Evolutionary conservation across 352 stramenopile genomes (phyloP), one percentile per base, ranked within the genome.

Genomic region (Globisporangium nodosum): DNA sequence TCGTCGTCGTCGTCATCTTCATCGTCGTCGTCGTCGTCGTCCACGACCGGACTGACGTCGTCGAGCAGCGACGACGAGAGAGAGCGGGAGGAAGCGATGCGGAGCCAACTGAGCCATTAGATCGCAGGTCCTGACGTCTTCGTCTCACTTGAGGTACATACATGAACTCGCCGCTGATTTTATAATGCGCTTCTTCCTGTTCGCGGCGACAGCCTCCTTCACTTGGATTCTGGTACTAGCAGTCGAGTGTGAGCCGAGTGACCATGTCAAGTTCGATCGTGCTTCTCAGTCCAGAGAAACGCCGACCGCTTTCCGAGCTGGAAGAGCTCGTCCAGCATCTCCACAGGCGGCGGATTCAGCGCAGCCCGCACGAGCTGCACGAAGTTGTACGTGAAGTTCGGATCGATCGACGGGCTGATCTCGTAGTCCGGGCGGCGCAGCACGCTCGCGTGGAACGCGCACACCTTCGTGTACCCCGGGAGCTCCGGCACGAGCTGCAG

Each of bases 331-430:
- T 94, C 82, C 39, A 91, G 66, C 49, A 89, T 69, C 16, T 69
- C 42, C 6, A 70, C 40, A 18, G 82, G 55, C 4, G 85, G 81
- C 43, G 85, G 81, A 42, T 87, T 71, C 18, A 94, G 60, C 18
- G 82, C 63, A 52, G 74, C 88, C 15, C 71, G 73, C 8, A 58
- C 57, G 45, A 94, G 62, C 50, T 92, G 68, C 47, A 77, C 65
- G 50, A 90, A 73, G 8, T 59, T 65, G 52, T 73, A 85, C 9
- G 82, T 78, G 56, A 92, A 92, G 0, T 74, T 49, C 1, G 65
- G 54, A 45, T 90, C 74, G 20, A 90, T 63, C 16, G 75, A 85
- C 45, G 85, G 85, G 61, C 78, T 88, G 58, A 94, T 90, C 47
- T 87, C 78, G 59, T 92, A 90, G 68, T 88, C 81, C 3, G 56